phyloP scores from a whole-genome alignment of 768 basidiomycete genomes.

The Trametes punicea region DNA sequence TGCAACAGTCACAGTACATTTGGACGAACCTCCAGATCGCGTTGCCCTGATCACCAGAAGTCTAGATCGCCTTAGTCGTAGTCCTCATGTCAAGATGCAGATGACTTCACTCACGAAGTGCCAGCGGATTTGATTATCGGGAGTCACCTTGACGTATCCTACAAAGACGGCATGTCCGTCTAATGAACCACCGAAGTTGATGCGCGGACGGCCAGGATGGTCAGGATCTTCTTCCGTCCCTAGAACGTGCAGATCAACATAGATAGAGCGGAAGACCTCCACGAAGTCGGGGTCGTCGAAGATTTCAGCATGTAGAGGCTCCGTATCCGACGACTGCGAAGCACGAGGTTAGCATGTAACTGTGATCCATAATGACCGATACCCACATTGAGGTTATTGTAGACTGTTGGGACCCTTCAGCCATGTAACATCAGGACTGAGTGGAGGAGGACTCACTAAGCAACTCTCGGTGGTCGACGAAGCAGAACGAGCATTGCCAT shows the following conservation, averaged over 20 bases:
- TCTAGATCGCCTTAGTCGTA: slow-evolving; percentile 6
- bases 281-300: slow-evolving; percentile 49
- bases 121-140: slow-evolving; percentile 58
- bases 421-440: background rate
- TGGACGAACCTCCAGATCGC: slow-evolving; percentile 54
- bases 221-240: slow-evolving; percentile 41
- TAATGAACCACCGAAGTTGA: slow-evolving; percentile 50
- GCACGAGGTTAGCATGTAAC: background rate
- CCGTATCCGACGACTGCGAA: slow-evolving; percentile 29
- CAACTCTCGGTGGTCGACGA: slow-evolving; percentile 65
- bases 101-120: slow-evolving; percentile 49
- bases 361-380: no score
- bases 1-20: background rate
- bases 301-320: slow-evolving; percentile 40
- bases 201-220: slow-evolving; percentile 49
- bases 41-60: slow-evolving; percentile 45
- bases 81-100: background rate
- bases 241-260: slow-evolving; percentile 44
- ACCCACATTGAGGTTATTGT: slow-evolving; percentile 40
- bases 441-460: slow-evolving; percentile 43
- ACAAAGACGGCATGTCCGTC: slow-evolving; percentile 43
- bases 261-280: slow-evolving; percentile 51
- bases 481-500: slow-evolving; percentile 66
- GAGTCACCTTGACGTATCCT: slow-evolving; percentile 54
- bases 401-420: slow-evolving; percentile 33